Evolutionary conservation across 306 rosid genomes (phyloP), one percentile per base, ranked within the genome.

Genomic region (Echinosophora koreensis): DNA sequence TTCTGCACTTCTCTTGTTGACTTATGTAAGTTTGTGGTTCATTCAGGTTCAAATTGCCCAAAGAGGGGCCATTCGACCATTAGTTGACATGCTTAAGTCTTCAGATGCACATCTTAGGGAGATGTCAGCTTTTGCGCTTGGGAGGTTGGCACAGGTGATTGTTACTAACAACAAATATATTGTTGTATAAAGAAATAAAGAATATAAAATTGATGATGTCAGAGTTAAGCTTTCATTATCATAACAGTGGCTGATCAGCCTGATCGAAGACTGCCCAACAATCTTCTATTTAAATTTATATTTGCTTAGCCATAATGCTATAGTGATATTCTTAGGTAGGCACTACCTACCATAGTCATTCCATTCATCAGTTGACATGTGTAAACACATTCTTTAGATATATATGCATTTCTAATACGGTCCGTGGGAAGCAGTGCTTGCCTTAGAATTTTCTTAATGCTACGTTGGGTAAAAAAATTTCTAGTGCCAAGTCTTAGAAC

Each of bases 111-210:
- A 91, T 60, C 86, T 92, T 52, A 85, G 77, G 80, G 98, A 96
- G 76, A 96, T 96, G 99, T 85, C 99, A 30, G 87, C 97, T 79
- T 96, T 92, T 92, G 98, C 99, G 6, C 85, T 96, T 83, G 98
- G 99, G 80, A 88, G 97, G 79, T 80, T 96, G 85, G 99, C 99
- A 22, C 98, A 92, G 99, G 99, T 92, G 65, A 82, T 47, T 64
- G 68, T 41, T 67, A 13, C 73, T 61, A 16, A 12, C 73, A 58
- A 72, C 54, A 3, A 22, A 28, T 3, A 50, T 22, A 66, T 77
- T 37, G 7, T 34, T 17, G 37, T 52, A 18, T 16, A 46, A 10
- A 14, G 55, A 81, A 52, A 18, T 16, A 46, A 10, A 14, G 55
- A 81, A 52, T 71, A 15, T 55, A 14, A 62, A 74, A n/a, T 69